A percentile compares a stretch with the other conserved stretches of the same genome.
Evolutionary conservation across 352 stramenopile species (phyloP).

Genomic region (Phytophthora crassamura): DNA sequence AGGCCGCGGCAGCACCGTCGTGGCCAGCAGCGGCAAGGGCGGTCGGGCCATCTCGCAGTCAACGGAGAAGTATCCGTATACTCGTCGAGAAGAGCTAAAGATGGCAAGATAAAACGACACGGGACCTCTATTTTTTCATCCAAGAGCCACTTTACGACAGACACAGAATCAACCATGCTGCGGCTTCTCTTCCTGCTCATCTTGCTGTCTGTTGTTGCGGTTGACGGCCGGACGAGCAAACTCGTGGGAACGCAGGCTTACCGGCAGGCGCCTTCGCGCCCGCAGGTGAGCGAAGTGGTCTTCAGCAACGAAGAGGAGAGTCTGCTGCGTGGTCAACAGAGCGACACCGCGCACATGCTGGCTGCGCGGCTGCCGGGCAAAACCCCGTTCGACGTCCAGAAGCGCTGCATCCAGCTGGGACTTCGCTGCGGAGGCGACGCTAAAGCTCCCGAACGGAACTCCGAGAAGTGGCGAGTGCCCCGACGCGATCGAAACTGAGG

Average conservation of each 20-base stretch:
- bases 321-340: conserved; percentile 49
- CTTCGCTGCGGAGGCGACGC: conserved; percentile 51
- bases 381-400: conserved; percentile 47
- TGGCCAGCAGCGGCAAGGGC: conserved; percentile 19
- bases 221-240: conserved; percentile 32
- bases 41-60: conserved; percentile 12
- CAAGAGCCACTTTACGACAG: no score
- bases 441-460: conserved; percentile 41
- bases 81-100: conserved; percentile 11
- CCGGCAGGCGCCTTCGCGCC: conserved; percentile 29
- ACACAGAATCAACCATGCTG: conserved; percentile 12
- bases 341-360: conserved; percentile 48
- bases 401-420: conserved; percentile 61
- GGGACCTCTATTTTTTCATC: no score
- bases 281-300: conserved; percentile 30
- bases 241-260: conserved; percentile 27
- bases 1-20: conserved; percentile 19
- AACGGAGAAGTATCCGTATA: neutral
- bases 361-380: conserved; percentile 43
- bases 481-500: conserved; percentile 9
- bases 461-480: conserved; percentile 50
- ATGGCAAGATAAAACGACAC: conserved; percentile 13
- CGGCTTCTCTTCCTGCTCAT: neutral
- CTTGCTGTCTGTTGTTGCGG: conserved; percentile 2
- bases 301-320: conserved; percentile 66